phyloP scores from a whole-genome alignment of 441 rosid species.

The Gossypium davidsonii region DNA sequence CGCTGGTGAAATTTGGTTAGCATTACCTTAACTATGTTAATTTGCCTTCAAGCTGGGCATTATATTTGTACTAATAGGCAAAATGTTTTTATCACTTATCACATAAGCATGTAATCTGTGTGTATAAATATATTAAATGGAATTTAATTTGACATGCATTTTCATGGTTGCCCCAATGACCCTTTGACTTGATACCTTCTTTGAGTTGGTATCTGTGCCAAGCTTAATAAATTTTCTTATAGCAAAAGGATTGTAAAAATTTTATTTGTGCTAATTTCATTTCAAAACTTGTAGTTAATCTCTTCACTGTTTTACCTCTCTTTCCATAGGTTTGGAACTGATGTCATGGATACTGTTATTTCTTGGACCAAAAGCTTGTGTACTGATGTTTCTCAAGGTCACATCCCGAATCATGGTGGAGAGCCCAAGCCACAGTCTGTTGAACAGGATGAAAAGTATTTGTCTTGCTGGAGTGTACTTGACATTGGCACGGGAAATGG shows the following conservation, averaged over 20 bases:
- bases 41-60: neutral
- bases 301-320: conserved; percentile 2
- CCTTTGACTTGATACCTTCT: neutral
- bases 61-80: neutral
- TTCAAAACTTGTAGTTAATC: neutral
- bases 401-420: conserved; percentile 36
- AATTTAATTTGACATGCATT: neutral
- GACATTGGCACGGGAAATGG: conserved; percentile 97
- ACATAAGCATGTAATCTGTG: neutral
- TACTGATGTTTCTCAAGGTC: conserved; percentile 48
- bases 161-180: neutral
- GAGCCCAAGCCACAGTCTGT: conserved; percentile 34
- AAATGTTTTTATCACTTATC: neutral
- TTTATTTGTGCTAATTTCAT: neutral
- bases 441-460: conserved; percentile 47
- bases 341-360: conserved; percentile 80
- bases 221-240: neutral
- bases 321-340: conserved; percentile 71
- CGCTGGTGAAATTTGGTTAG: conserved; percentile 91
- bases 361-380: conserved; percentile 88
- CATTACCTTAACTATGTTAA: neutral
- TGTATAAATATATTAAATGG: conserved; percentile 1
- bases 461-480: conserved; percentile 82
- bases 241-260: neutral
- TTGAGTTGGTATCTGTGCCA: no score